Percentiles rank a stretch among this genome's conserved stretches.
phyloP scores from a whole-genome alignment of 2,329 filamentous ascomycete species.

The Talaromyces sp. region DNA sequence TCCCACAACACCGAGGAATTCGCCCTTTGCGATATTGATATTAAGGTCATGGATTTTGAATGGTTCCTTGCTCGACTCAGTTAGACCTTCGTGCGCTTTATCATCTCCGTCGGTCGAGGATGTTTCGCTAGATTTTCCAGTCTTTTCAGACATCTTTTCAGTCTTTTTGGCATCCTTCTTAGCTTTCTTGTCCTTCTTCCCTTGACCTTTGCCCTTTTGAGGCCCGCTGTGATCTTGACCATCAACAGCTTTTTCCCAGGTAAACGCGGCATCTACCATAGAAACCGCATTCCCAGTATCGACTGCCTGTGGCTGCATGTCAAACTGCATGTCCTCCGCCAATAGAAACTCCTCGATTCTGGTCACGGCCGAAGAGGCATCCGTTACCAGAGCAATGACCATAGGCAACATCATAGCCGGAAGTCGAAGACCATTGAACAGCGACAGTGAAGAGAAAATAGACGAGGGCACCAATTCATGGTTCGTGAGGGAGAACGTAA shows the following conservation, averaged over 20 bases:
- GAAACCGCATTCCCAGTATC: slow-evolving; percentile 57
- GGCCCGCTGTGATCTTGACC: background rate
- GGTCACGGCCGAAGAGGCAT: slow-evolving; percentile 75
- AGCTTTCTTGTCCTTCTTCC: slow-evolving; percentile 8
- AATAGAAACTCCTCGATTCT: slow-evolving; percentile 81
- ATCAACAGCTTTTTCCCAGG: slow-evolving; percentile 62
- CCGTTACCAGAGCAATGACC: slow-evolving; percentile 79
- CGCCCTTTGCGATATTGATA: slow-evolving; percentile 26
- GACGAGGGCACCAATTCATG: slow-evolving; percentile 67
- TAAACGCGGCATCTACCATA: slow-evolving; percentile 69
- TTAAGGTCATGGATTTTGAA: slow-evolving; percentile 34
- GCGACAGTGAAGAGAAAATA: slow-evolving; percentile 82
- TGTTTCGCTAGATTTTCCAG: slow-evolving; percentile 19
- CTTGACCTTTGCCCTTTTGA: slow-evolving; percentile 15
- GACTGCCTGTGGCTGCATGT: slow-evolving; percentile 52
- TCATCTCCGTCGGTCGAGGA: slow-evolving; percentile 25
- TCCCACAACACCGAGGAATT: slow-evolving; percentile 31
- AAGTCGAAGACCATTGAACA: slow-evolving; percentile 84
- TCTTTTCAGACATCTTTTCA: background rate
- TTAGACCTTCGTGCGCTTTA: background rate
- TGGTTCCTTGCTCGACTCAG: slow-evolving; percentile 22
- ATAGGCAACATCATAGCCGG: slow-evolving; percentile 82
- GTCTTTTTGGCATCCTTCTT: slow-evolving; percentile 8
- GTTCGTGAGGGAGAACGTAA: slow-evolving; percentile 62
- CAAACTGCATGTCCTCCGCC: slow-evolving; percentile 74